Evolutionary conservation across 2,329 filamentous ascomycete species (phyloP), one percentile per base, ranked within the genome.

Genomic region (Cladophialophora psammophila): DNA sequence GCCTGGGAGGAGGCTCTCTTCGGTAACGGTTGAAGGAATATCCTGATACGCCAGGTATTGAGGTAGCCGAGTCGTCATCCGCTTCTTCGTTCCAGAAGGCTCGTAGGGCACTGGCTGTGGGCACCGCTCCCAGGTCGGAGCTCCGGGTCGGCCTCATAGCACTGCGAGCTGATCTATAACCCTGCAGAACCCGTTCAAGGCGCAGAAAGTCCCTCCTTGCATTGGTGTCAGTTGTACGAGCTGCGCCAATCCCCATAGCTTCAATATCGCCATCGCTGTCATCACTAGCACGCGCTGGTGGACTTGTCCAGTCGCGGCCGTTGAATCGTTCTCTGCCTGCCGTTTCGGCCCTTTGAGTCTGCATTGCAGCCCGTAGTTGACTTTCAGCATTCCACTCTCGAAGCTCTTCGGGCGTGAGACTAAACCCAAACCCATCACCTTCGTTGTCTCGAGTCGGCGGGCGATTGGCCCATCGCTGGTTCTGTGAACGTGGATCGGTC

Each of bases 261-360:
- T 57, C 63, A 50, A 66, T 55, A n/a, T 70, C 68, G 6, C 52
- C 60, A 34, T 70, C 68, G 40, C 65, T 70, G 15, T 68, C 65
- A 12, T 70, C 68, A 26, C 26, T 3, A 26, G 26, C 26, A 26
- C 26, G 26, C 26, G 26, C 26, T 26, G 26, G 26, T 26, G 60
- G 60, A 42, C 18, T 55, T 60, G 54, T 26, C 26, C 26, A 26
- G 26, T 26, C 53, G 13, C 59, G 63, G 34, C 52, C 35, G 8
- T 26, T 38, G 31, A 31, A 58, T 38, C 40, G 13, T 48, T 2
- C 4, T 20, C 2, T 3, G 3, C n/a, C 42, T 48, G n/a, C 7
- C 42, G 50, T 32, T 59, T 60, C 42, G 32, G 52, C 32, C 34
- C 60, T 57, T 36, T 65, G 62, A 45, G 54, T 60, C 31, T 64